Percentiles rank a stretch among this genome's conserved stretches.
Conservation (phyloP, 1,139 yeast genomes). For the Protomyces inundatus region DNA sequence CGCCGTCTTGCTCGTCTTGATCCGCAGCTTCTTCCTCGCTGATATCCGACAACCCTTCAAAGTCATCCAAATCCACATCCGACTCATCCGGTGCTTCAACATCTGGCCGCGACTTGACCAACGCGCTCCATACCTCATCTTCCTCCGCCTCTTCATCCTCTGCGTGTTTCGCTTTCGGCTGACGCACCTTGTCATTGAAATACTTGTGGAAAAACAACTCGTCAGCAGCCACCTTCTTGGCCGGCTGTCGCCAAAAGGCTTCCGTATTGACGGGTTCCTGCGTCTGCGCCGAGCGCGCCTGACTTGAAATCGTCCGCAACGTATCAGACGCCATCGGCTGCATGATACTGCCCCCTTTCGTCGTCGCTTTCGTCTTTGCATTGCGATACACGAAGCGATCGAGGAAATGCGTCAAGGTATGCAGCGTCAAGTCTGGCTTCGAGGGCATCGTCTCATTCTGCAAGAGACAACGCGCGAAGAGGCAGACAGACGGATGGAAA, state of each 20-base stretch:
- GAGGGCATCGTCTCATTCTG: constrained; percentile 47
- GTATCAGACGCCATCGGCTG: constrained; percentile 91
- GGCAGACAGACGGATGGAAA: constrained; percentile 85
- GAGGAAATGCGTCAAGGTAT: constrained; percentile 80
- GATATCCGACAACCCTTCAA: constrained; percentile 35
- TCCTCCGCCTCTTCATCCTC: constrained; percentile 33
- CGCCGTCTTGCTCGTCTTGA: constrained; percentile 30
- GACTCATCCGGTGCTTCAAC: constrained; percentile 51
- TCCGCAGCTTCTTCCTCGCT: constrained; percentile 36
- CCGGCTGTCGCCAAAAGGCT: constrained; percentile 69
- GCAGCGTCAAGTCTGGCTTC: constrained; percentile 86
- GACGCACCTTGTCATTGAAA: constrained; percentile 46
- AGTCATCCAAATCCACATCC: constrained; percentile 38
- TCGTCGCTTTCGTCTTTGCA: constrained; percentile 64
- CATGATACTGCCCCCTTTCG: constrained; percentile 80
- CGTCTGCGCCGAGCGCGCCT: constrained; percentile 38
- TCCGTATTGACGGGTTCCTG: constrained; percentile 71
- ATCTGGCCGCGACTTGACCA: constrained; percentile 78
- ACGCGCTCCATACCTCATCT: constrained; percentile 30
- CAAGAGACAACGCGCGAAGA: constrained; percentile 60
- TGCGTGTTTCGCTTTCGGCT: constrained; percentile 31
- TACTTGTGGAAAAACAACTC: constrained; percentile 87
- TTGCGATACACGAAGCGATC: constrained; percentile 93
- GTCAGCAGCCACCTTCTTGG: constrained; percentile 70
- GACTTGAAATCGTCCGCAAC: constrained; percentile 69